Conservation (phyloP, 2,329 filamentous ascomycete genomes). For the Fusarium vanettenii region DNA sequence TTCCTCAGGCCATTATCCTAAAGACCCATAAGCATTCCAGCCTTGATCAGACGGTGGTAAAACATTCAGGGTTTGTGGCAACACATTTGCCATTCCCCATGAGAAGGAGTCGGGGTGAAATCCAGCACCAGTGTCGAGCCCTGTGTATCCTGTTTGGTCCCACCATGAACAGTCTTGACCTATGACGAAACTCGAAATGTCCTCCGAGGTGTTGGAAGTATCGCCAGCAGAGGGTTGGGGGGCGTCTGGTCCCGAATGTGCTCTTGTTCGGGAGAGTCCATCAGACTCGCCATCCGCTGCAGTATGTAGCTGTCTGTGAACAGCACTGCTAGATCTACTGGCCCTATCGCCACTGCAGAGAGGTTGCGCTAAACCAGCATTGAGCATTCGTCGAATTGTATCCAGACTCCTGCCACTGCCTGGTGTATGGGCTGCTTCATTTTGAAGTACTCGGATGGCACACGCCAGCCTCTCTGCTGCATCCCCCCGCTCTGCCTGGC, state of each 20-base stretch:
- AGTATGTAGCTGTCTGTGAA: neutral
- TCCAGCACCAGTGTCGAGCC: conserved; percentile 8
- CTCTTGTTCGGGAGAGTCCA: neutral
- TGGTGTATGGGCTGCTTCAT: neutral
- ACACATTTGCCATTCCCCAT: neutral
- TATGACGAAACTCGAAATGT: neutral
- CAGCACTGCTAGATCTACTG: neutral
- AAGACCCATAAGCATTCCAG: neutral
- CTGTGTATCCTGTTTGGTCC: neutral
- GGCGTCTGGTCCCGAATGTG: neutral
- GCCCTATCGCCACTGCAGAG: neutral
- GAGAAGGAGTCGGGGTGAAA: conserved; percentile 12
- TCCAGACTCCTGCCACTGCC: neutral
- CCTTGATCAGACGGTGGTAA: neutral
- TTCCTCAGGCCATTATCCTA: neutral
- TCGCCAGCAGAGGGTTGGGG: neutral
- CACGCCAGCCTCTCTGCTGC: neutral
- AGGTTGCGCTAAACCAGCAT: neutral
- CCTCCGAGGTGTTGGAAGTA: neutral
- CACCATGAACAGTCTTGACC: neutral
- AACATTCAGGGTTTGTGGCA: neutral
- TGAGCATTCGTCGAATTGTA: neutral
- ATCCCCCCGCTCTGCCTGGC: neutral
- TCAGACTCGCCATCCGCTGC: neutral
- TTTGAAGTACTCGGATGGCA: neutral